These are phyloP conservation scores for Ajuga chamaepitys DNA, from an alignment of 257 asterid genomes.

Conservation along the genomic window DNA sequence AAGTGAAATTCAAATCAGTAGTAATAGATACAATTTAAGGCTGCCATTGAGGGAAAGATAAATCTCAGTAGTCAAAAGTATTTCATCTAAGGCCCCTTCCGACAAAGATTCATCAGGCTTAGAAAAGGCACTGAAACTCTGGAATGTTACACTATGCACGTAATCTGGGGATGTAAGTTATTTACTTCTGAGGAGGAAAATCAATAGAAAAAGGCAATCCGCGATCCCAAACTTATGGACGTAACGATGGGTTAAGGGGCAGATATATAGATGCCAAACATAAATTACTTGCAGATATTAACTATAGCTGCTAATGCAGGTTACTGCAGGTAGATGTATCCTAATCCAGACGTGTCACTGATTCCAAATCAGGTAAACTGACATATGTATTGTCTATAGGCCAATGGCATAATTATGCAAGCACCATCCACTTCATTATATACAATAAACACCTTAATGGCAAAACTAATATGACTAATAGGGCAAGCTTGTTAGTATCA, in stretches of 20 bases:
- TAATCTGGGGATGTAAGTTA: neutral
- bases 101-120: neutral
- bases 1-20: slow-evolving; percentile 48
- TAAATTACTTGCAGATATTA: neutral
- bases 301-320: neutral
- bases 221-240: neutral
- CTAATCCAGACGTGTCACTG: neutral
- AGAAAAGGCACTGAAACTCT: neutral
- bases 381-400: neutral
- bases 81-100: neutral
- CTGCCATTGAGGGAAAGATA: neutral
- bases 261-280: neutral
- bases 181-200: neutral
- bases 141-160: slow-evolving; percentile 8
- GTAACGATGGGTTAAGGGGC: neutral
- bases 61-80: neutral
- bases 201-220: neutral
- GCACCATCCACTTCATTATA: slow-evolving; percentile 6
- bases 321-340: neutral
- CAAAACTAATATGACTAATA: neutral
- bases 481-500: slow-evolving; percentile 7
- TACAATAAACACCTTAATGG: neutral
- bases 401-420: neutral
- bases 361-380: neutral
- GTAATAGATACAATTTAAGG: slow-evolving; percentile 17